Evolutionary conservation across 257 asterid species (phyloP).

Genomic region (Nicotiana sylvestris): DNA sequence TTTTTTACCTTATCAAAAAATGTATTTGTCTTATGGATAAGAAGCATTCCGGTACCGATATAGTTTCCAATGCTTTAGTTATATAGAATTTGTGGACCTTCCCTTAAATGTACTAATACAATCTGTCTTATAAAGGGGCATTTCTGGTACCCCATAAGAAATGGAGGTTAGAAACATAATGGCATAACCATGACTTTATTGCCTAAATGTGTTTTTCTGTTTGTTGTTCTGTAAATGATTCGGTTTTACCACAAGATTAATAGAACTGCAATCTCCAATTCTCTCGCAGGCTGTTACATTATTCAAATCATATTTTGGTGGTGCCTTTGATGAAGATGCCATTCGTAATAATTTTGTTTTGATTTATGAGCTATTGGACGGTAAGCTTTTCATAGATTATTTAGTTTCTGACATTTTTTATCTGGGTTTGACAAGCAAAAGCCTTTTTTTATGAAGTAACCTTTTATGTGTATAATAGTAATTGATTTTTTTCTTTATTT

Average conservation of each 20-base stretch:
- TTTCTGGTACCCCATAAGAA: background rate
- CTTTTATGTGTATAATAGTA: background rate
- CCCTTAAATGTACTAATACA: background rate
- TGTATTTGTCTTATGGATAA: background rate
- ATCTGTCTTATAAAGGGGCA: background rate
- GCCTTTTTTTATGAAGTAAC: background rate
- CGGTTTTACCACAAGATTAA: background rate
- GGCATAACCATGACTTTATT: background rate
- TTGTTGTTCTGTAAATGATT: background rate
- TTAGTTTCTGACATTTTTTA: background rate
- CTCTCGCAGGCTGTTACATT: constrained; percentile 81
- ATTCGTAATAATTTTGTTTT: constrained; percentile 95
- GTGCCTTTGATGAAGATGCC: constrained; percentile 98
- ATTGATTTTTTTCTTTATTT: background rate
- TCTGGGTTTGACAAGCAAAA: background rate
- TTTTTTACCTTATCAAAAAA: too few relatives aligned
- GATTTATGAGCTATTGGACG: constrained; percentile 92
- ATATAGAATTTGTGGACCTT: background rate
- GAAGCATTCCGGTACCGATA: background rate
- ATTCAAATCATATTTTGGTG: constrained; percentile 95
- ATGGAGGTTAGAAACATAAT: background rate
- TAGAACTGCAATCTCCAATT: constrained; percentile 3
- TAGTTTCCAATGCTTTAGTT: background rate
- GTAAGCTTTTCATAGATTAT: constrained; percentile 32
- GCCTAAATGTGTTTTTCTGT: background rate